A percentile compares a stretch with the other conserved stretches of the same genome.
phyloP scores from a whole-genome alignment of 805 yeast genomes.

The Candida orba region DNA sequence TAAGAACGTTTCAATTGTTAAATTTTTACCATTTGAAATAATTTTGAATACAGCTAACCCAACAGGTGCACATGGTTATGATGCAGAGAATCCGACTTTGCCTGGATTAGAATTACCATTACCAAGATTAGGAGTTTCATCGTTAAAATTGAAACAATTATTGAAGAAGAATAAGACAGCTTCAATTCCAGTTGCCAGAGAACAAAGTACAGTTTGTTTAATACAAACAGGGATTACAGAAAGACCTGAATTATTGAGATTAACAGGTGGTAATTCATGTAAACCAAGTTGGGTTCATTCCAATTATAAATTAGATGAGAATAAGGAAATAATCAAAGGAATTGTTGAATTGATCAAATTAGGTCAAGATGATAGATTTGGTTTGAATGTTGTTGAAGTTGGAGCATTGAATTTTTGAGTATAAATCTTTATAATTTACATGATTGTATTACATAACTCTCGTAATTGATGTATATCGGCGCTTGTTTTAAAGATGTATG shows the following conservation, averaged over 20 bases:
- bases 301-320: constrained; percentile 50
- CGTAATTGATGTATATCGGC: too few relatives aligned
- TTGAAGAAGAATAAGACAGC: constrained; percentile 41
- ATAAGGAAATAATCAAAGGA: constrained; percentile 33
- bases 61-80: constrained; percentile 60
- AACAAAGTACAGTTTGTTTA: constrained; percentile 66
- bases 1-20: constrained; percentile 64
- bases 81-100: constrained; percentile 55
- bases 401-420: constrained; percentile 41
- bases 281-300: constrained; percentile 89
- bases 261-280: constrained; percentile 74
- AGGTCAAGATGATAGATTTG: constrained; percentile 62
- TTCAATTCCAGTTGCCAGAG: constrained; percentile 63
- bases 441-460: too few relatives aligned
- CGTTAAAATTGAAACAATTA: constrained; percentile 59
- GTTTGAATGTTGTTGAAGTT: constrained; percentile 57
- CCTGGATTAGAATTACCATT: constrained; percentile 73
- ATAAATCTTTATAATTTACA: too few relatives aligned
- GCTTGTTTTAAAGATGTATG: too few relatives aligned
- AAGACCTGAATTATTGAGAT: constrained; percentile 56
- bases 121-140: constrained; percentile 64
- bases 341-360: constrained; percentile 50
- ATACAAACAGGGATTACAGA: constrained; percentile 35
- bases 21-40: constrained; percentile 63
- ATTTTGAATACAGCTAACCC: constrained; percentile 59